Evolutionary conservation across 495 filamentous ascomycete species (phyloP), one percentile per base, ranked within the genome.

Genomic region (Aspergillus sparsus): DNA sequence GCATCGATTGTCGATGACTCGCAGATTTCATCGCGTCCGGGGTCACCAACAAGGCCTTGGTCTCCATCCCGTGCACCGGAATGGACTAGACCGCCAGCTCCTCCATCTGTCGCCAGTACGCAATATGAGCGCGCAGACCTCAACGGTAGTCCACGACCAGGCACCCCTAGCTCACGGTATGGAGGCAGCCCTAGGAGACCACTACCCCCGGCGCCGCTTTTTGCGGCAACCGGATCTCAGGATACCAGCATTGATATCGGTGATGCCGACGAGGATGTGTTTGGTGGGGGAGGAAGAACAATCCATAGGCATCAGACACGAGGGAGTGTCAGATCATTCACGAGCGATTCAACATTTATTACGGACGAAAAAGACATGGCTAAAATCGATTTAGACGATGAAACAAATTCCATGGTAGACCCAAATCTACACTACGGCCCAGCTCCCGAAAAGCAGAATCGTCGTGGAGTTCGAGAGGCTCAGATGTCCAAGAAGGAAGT

Each of bases 401-500:
- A 76, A 37, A 63, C 68, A 7, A 55, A 61, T 7, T 61, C 59
- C 21, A 72, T 77, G 67, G 70, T 76, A 11, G 75, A 79, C 53
- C 71, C 74, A 1, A 77, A 82, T 31, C 53, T 80, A 32, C 87
- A 94, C 70, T 97, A 96, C 70, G 94, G 91, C 0, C 90, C 91
- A 9, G 93, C 92, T 2, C 94, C 94, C 0, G 83, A 87, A 36
- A 87, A 88, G 56, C 95, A 98, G 70, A 85, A 88, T 66, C 88
- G 94, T 11, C 88, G 92, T 33, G 91, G 95, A 45, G 86, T 88
- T 36, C 84, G 94, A 55, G 81, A 89, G 39, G 91, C 92, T 2
- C 90, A 94, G 65, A 93, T 95, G 85, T 83, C 88, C 21, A 94
- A 90, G 79, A 96, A 94, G 62, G 92, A 98, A 75, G 95, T 99